Conservation (phyloP, 169 alveolate genomes). For the Fabrea salina region DNA sequence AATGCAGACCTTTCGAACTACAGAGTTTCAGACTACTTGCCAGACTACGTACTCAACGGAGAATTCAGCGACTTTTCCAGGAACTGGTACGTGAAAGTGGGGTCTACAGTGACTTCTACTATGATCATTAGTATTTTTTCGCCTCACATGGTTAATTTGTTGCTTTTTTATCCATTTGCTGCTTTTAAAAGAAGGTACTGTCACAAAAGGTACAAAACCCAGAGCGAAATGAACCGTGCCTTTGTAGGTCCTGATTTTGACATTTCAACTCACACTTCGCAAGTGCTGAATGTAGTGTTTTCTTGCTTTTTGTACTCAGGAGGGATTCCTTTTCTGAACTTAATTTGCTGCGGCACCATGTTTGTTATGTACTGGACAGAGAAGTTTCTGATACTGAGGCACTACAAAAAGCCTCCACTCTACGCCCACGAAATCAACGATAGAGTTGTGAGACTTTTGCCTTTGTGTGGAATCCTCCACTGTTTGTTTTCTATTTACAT, state of each 20-base stretch:
- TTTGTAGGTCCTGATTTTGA: conserved; percentile 49
- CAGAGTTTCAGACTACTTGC: conserved; percentile 18
- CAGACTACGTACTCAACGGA: conserved; percentile 27
- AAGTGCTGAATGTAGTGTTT: conserved; percentile 28
- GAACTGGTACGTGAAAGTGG: conserved; percentile 45
- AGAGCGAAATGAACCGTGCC: conserved; percentile 33
- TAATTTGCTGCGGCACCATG: conserved; percentile 5
- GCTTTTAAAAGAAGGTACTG: neutral
- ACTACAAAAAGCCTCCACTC: conserved; percentile 37
- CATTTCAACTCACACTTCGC: conserved; percentile 19
- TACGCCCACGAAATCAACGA: conserved; percentile 17
- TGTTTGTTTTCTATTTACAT: conserved; percentile 36
- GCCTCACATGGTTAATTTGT: conserved; percentile 10
- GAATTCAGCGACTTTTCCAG: conserved; percentile 35
- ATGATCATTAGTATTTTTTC: neutral
- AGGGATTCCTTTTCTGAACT: conserved; percentile 42
- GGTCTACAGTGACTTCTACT: conserved; percentile 21
- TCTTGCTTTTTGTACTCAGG: conserved; percentile 36
- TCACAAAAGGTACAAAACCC: conserved; percentile 6
- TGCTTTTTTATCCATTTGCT: conserved; percentile 2
- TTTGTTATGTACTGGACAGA: conserved; percentile 45
- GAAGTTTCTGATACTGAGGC: conserved; percentile 34
- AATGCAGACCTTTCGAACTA: conserved; percentile 42
- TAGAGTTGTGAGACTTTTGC: conserved; percentile 24
- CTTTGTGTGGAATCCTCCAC: conserved; percentile 33